Percentiles rank a stretch among this genome's conserved stretches.
phyloP scores from a whole-genome alignment of 768 basidiomycete species.

The Rubroboletus pulcherrimus region DNA sequence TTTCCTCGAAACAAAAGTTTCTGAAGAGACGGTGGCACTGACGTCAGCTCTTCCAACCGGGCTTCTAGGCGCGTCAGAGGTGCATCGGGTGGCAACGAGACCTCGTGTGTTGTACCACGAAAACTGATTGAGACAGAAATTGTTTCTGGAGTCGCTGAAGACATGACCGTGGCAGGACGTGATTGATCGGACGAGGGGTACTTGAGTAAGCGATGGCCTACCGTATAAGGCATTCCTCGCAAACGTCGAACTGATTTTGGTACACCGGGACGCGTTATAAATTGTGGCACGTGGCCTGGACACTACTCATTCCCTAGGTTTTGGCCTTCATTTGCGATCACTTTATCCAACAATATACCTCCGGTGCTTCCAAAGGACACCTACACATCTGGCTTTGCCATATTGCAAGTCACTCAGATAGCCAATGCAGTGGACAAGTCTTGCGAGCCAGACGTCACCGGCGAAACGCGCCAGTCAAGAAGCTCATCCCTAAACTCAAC shows the following conservation, averaged over 20 bases:
- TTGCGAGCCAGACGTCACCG: too few relatives aligned
- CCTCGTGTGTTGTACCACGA: conserved; percentile 44
- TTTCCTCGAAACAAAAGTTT: conserved; percentile 75
- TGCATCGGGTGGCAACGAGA: conserved; percentile 48
- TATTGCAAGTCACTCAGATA: too few relatives aligned
- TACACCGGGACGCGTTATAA: too few relatives aligned
- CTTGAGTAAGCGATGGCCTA: conserved; percentile 13
- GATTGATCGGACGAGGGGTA: not conserved
- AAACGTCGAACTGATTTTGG: too few relatives aligned
- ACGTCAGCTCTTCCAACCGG: conserved; percentile 58
- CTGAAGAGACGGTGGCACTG: conserved; percentile 61
- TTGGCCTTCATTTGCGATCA: too few relatives aligned
- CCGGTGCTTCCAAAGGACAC: too few relatives aligned
- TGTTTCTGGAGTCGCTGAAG: conserved; percentile 2
- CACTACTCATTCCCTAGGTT: too few relatives aligned
- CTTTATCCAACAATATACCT: too few relatives aligned
- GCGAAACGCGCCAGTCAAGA: too few relatives aligned
- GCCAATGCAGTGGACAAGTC: too few relatives aligned
- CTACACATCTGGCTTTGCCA: too few relatives aligned
- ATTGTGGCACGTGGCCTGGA: too few relatives aligned
- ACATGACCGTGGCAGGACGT: conserved; percentile 5
- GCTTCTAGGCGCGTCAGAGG: conserved; percentile 51
- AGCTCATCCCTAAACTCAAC: conserved; percentile 27
- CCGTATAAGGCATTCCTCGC: not conserved
- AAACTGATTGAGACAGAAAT: conserved; percentile 35